phyloP scores from a whole-genome alignment of 148 eudicot genomes.

The Chenopodium berlandieri region DNA sequence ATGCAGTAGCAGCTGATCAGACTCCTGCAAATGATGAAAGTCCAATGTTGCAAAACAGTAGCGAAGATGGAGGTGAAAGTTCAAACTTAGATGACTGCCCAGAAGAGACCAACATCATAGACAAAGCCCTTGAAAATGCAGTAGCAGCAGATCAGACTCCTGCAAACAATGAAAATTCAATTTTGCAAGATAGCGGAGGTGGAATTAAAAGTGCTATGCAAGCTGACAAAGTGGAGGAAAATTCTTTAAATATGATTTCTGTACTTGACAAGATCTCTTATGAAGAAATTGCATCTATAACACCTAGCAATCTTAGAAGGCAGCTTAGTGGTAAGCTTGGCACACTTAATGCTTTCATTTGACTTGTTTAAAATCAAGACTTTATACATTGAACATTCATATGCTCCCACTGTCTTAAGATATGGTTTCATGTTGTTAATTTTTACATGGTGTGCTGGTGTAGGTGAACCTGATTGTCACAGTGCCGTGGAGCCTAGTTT shows the following conservation, averaged over 20 bases:
- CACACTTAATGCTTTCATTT: not conserved
- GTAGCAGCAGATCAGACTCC: not conserved
- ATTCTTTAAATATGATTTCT: not conserved
- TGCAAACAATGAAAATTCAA: not conserved
- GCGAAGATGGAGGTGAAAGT: too few species aligned
- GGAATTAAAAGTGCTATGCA: not conserved
- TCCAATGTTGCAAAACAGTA: too few species aligned
- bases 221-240: slow-evolving; percentile 6
- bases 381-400: not conserved
- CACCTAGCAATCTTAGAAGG: not conserved
- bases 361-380: not conserved
- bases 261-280: not conserved
- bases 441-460: not conserved
- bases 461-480: slow-evolving; percentile 4
- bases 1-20: not conserved
- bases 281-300: not conserved
- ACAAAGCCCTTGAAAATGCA: not conserved
- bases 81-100: too few species aligned
- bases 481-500: not conserved
- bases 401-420: not conserved
- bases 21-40: not conserved
- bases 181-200: not conserved
- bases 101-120: not conserved
- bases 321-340: not conserved
- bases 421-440: not conserved